Conservation (phyloP, 2,329 filamentous ascomycete species). For the Amphichorda felina region DNA sequence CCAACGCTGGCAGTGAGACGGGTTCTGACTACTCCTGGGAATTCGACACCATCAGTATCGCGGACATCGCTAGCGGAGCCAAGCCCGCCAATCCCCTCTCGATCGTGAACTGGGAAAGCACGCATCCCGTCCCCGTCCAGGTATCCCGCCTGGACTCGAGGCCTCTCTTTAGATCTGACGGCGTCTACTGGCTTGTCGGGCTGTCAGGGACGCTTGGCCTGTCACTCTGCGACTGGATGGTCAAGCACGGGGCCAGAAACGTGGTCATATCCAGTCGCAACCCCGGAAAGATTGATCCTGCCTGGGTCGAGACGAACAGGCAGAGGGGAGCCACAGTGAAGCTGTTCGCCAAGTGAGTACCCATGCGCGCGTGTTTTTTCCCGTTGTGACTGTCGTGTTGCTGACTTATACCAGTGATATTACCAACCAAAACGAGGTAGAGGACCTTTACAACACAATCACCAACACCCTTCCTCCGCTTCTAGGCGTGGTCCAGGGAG, state of each 20-base stretch:
- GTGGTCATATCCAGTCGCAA: conserved; percentile 26
- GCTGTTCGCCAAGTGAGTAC: too few relatives aligned
- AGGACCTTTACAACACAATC: conserved; percentile 8
- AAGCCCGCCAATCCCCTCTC: too few relatives aligned
- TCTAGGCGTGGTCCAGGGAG: conserved; percentile 27
- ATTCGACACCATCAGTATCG: too few relatives aligned
- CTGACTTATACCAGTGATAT: too few relatives aligned
- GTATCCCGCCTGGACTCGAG: too few relatives aligned
- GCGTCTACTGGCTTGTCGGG: conserved; percentile 20
- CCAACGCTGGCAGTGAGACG: too few relatives aligned
- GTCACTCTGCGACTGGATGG: conserved; percentile 27
- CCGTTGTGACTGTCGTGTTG: too few relatives aligned
- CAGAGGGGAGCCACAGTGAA: conserved; percentile 4
- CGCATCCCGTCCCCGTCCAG: too few relatives aligned
- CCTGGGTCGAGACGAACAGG: conserved; percentile 10
- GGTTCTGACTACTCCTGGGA: too few relatives aligned
- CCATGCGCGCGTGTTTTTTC: too few relatives aligned
- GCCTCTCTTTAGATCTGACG: conserved; percentile 10
- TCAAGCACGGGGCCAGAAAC: conserved; percentile 19
- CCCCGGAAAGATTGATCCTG: conserved; percentile 17
- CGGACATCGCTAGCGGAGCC: too few relatives aligned
- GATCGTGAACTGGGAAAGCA: too few relatives aligned
- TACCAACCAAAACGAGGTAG: neutral
- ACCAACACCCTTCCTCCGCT: conserved; percentile 16
- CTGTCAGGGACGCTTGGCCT: conserved; percentile 20